phyloP scores from a whole-genome alignment of 208 protist species.

The Trypanosoma cruzi region DNA sequence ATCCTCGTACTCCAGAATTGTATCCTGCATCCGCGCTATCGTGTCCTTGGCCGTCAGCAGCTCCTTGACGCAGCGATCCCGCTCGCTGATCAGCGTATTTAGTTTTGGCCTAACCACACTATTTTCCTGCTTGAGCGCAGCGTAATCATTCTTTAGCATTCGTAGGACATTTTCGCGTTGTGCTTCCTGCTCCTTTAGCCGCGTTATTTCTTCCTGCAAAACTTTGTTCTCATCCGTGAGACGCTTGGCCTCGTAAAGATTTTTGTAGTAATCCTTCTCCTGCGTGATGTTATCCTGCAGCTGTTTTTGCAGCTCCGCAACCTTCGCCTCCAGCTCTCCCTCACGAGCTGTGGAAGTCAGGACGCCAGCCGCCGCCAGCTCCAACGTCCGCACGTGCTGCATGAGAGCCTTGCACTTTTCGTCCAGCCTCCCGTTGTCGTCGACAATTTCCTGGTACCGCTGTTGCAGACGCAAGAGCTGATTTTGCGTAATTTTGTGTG shows the following conservation, averaged over 20 bases:
- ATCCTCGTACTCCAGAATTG: slow-evolving; percentile 39
- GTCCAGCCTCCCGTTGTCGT: slow-evolving; percentile 39
- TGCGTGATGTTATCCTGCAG: slow-evolving; percentile 45
- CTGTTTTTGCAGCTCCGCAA: slow-evolving; percentile 45
- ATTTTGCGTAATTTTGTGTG: slow-evolving; percentile 40
- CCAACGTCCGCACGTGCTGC: slow-evolving; percentile 51
- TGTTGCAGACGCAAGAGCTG: slow-evolving; percentile 35
- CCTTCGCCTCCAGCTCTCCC: slow-evolving; percentile 45
- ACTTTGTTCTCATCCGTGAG: slow-evolving; percentile 27
- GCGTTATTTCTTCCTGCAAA: slow-evolving; percentile 12
- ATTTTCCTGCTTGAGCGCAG: slow-evolving; percentile 60
- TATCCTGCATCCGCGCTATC: slow-evolving; percentile 40
- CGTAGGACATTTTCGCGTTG: slow-evolving; percentile 52
- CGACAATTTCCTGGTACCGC: slow-evolving; percentile 34
- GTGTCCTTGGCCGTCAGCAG: slow-evolving; percentile 40
- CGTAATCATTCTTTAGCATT: slow-evolving; percentile 66
- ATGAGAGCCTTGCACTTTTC: slow-evolving; percentile 36
- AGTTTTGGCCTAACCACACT: slow-evolving; percentile 39
- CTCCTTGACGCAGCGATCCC: slow-evolving; percentile 40
- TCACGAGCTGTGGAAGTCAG: slow-evolving; percentile 46
- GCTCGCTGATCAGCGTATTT: slow-evolving; percentile 28
- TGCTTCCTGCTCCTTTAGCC: slow-evolving; percentile 32
- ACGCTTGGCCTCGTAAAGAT: slow-evolving; percentile 35
- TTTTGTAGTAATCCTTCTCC: slow-evolving; percentile 63
- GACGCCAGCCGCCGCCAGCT: slow-evolving; percentile 42